Conservation (phyloP, 179 eudicot species). For the Beta corolliflora region DNA sequence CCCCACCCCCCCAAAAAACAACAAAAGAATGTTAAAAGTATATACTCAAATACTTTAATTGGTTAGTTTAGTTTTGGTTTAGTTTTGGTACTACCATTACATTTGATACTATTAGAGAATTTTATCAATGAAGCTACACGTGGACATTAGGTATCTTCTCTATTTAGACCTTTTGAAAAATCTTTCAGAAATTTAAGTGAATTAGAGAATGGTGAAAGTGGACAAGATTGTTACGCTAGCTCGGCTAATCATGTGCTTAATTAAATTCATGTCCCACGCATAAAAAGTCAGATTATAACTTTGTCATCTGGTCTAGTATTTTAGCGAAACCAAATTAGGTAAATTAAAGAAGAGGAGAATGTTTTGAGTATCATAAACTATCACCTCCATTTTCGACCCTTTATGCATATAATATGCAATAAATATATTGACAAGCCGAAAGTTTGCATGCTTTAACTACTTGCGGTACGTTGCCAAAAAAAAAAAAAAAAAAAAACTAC, state of each 20-base stretch:
- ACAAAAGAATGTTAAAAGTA: too few species aligned
- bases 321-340: not conserved
- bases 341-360: not conserved
- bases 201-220: not conserved
- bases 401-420: not conserved
- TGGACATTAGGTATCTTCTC: not conserved
- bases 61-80: too few species aligned
- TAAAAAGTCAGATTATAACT: not conserved
- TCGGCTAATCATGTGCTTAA: too few species aligned
- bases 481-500: not conserved
- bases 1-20: too few species aligned
- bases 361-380: not conserved
- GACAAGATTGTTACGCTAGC: not conserved
- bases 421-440: constrained; percentile 21
- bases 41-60: too few species aligned
- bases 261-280: too few species aligned
- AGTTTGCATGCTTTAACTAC: constrained; percentile 21
- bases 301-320: not conserved
- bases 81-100: too few species aligned
- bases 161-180: not conserved
- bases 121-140: not conserved
- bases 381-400: constrained; percentile 2
- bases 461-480: too few species aligned
- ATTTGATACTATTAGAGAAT: too few species aligned
- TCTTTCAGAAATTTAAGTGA: not conserved